Evolutionary conservation across 2,329 filamentous ascomycete species (phyloP), one percentile per base, ranked within the genome.

Genomic region (Dothistroma pini): DNA sequence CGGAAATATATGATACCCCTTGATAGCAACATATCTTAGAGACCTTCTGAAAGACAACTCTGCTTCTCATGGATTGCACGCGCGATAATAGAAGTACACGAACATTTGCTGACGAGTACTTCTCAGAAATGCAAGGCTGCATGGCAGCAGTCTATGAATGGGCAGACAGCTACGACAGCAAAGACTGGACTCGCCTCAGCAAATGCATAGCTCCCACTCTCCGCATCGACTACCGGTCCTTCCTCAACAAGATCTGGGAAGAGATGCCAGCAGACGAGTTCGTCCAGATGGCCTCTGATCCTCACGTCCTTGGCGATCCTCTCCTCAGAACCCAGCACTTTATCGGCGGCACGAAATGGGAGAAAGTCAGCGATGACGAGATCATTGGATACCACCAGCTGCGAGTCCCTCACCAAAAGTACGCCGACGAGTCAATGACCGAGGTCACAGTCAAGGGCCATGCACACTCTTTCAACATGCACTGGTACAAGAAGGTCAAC

Each of bases 201-300:
- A 83, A 81, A 64, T 84, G 82, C 77, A 86, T 89, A 66, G 86
- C 86, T 2, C 86, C 86, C 0, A 86, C 82, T 53, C 64, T 71
- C 32, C 73, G 88, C 81, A 82, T 91, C 69, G 89, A 92, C 79
- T 92, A 92, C 81, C 79, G 73, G 65, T 85, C 73, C 14, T 80
- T 84, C 69, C 75, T 84, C 63, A 75, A 79, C 75, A 81, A 83
- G 73, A 70, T 81, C 56, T 84, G 83, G 82, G 81, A 84, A 63
- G 72, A 76, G 16, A 84, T 85, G 81, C 81, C 82, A 0, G 81
- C 82, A 8, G 79, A 79, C 1, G 79, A 84, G 59, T 84, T 82
- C 70, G 65, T 84, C 32, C 70, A 69, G 52, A 82, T 84, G 80
- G 81, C 80, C 2, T 83, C 81, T 0, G 77, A 80, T 71, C 75